Percentiles rank a stretch among this genome's conserved stretches.
phyloP scores from a whole-genome alignment of 768 basidiomycete species.

The Chiua virens region DNA sequence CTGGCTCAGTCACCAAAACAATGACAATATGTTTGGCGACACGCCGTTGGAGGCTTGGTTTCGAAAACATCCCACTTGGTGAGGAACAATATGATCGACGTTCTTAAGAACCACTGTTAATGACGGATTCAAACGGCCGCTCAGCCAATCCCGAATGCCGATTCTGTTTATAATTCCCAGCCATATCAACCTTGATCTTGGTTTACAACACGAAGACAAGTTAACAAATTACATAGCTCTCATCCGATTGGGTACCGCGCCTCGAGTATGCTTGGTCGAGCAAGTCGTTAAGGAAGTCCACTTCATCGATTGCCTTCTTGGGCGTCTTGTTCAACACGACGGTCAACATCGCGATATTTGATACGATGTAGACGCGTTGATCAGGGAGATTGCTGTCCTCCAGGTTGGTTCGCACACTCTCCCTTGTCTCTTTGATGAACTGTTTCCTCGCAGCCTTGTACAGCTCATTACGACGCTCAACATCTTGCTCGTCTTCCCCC shows the following conservation, averaged over 20 bases:
- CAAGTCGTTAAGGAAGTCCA: conserved; percentile 19
- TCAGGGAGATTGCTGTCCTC: conserved; percentile 18
- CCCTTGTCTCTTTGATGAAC: conserved; percentile 22
- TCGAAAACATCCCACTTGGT: too few relatives aligned
- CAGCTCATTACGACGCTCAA: conserved; percentile 1
- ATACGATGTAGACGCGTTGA: conserved; percentile 29
- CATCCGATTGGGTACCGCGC: neutral
- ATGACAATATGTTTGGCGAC: too few relatives aligned
- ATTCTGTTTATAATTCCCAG: too few relatives aligned
- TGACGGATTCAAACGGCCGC: too few relatives aligned
- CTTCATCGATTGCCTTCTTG: conserved; percentile 23
- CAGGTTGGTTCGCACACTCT: conserved; percentile 18
- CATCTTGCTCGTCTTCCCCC: conserved; percentile 13
- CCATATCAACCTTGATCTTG: too few relatives aligned
- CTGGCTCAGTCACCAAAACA: too few relatives aligned
- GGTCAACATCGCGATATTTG: conserved; percentile 14
- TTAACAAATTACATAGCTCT: too few relatives aligned
- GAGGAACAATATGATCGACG: too few relatives aligned
- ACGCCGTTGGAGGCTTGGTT: too few relatives aligned
- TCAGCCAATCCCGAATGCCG: too few relatives aligned
- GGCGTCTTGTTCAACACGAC: conserved; percentile 9
- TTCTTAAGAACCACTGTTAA: too few relatives aligned
- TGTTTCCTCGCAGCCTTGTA: conserved; percentile 16
- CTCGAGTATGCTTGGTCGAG: conserved; percentile 10
- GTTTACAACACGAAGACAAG: too few relatives aligned